Base-by-base conservation (phyloP, 2,329 filamentous ascomycete genomes). In the Acrocalymma vagum region DNA sequence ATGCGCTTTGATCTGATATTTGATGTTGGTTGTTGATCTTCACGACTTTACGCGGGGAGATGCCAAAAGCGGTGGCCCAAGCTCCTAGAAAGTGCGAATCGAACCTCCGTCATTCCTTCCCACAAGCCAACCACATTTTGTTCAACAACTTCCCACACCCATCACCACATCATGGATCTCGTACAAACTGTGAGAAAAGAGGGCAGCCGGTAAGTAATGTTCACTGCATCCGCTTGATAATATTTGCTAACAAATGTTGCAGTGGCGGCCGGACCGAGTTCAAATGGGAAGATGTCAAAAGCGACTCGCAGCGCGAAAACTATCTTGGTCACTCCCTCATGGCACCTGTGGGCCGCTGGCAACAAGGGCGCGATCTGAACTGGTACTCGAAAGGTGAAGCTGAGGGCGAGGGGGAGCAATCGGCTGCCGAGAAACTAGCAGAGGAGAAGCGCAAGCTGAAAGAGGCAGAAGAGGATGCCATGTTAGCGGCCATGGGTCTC, bases 281-380 rank as follows among this genome's bases (percentile, higher is more conserved):
- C 77, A 92, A 86, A 73, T 97, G 94, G 94, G 88, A 93, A 53
- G 91, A 96, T 57, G 93, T 99, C 64, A 87, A 93, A 67, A 84
- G 79, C 53, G 95, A 91, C 33, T 76, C 81, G 15, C 92, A 96
- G 63, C 91, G 94, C 70, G 92, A 99, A 71, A 96, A 86, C 67
- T 87, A 87, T 69, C 86, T 96, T 6, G 92, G 92, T 36, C 92
- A 96, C 74, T 94, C 88, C 44, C 74, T 96, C 43, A 96, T 93
- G 78, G 92, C 92, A 0, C 90, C 92, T 0, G 91, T 96, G 3
- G 92, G 92, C 6, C 87, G 92, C 53, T 96, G 92, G 92, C 89
- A 94, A 62, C 85, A 93, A 64, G 85, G 87, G 6, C 85, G 84
- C 45, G 84, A 87, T 62, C 70, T 87, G 9, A 73, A 72, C 58